These are phyloP conservation scores for Phytophthora litchii DNA, from an alignment of 352 stramenopile species.

Conservation along the genomic window DNA sequence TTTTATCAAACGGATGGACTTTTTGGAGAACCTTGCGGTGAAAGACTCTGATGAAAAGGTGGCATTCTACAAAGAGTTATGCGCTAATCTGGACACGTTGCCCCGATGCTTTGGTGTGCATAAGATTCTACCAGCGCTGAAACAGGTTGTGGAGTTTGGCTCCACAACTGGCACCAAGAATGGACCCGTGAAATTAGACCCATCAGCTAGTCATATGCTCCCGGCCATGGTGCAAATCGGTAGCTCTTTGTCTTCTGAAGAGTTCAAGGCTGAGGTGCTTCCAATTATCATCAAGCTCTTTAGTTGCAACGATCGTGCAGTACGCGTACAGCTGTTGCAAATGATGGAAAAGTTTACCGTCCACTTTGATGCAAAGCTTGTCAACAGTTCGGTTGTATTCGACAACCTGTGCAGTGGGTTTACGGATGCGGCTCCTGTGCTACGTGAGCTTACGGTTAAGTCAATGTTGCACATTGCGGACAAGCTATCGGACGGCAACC, in stretches of 20 bases:
- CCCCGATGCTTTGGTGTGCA: slow-evolving; percentile 78
- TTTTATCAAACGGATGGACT: slow-evolving; percentile 94
- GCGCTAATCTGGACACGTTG: slow-evolving; percentile 66
- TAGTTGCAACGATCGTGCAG: slow-evolving; percentile 90
- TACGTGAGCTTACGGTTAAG: slow-evolving; percentile 93
- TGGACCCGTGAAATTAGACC: slow-evolving; percentile 75
- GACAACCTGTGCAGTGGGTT: slow-evolving; percentile 93
- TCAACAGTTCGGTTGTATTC: slow-evolving; percentile 91
- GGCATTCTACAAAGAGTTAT: slow-evolving; percentile 94
- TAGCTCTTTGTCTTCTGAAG: slow-evolving; percentile 69
- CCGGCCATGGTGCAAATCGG: slow-evolving; percentile 89
- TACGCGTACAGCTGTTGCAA: slow-evolving; percentile 90
- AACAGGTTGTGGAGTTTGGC: slow-evolving; percentile 86
- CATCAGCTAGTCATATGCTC: slow-evolving; percentile 88
- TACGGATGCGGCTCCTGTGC: slow-evolving; percentile 84
- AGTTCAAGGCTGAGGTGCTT: slow-evolving; percentile 89
- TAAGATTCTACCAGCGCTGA: slow-evolving; percentile 88
- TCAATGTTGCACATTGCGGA: slow-evolving; percentile 92
- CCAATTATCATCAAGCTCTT: slow-evolving; percentile 91
- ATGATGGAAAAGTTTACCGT: slow-evolving; percentile 92
- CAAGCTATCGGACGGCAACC: slow-evolving; percentile 89
- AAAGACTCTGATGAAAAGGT: slow-evolving; percentile 95
- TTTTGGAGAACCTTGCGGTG: slow-evolving; percentile 93
- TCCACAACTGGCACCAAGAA: slow-evolving; percentile 57
- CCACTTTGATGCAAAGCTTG: slow-evolving; percentile 90